A percentile compares a stretch with the other conserved stretches of the same genome.
Conservation (phyloP, 495 filamentous ascomycete genomes). For the Hypoxylon lenormandii region DNA sequence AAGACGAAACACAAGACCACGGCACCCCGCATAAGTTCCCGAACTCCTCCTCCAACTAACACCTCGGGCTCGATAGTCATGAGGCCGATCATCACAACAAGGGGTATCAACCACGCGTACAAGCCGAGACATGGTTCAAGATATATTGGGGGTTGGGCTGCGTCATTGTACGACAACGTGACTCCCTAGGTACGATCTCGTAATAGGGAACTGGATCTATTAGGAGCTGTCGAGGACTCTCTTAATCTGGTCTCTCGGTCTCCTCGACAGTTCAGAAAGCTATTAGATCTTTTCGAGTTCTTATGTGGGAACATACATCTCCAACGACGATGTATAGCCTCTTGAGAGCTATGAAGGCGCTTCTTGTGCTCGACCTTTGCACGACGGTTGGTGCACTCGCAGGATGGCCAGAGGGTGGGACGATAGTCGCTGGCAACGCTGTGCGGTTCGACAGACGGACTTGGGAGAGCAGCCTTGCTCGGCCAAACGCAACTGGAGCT, state of each 20-base stretch:
- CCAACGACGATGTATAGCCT: constrained; percentile 10
- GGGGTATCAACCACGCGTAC: constrained; percentile 29
- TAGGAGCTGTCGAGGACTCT: background rate
- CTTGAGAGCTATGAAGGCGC: background rate
- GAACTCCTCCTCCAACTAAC: constrained; percentile 24
- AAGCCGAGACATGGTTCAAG: constrained; percentile 8
- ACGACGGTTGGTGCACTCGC: constrained; percentile 15
- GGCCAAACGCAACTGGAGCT: constrained; percentile 39
- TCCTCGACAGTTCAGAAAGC: background rate
- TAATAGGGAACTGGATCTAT: constrained; percentile 3
- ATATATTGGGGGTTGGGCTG: constrained; percentile 5
- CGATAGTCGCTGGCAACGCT: constrained; percentile 36
- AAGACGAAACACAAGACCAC: background rate
- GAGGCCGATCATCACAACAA: constrained; percentile 30
- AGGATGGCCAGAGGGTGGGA: constrained; percentile 44
- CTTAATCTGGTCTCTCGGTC: background rate
- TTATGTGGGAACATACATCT: background rate
- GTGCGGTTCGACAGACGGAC: constrained; percentile 37
- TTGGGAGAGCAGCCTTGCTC: constrained; percentile 43
- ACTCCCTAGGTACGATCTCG: constrained; percentile 1
- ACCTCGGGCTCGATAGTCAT: constrained; percentile 19
- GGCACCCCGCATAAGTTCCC: constrained; percentile 15
- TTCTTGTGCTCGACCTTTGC: constrained; percentile 12
- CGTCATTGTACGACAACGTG: constrained; percentile 33
- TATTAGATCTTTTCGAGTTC: background rate